Conservation (phyloP, 2,329 filamentous ascomycete genomes). For the Leptographium wingfieldii region DNA sequence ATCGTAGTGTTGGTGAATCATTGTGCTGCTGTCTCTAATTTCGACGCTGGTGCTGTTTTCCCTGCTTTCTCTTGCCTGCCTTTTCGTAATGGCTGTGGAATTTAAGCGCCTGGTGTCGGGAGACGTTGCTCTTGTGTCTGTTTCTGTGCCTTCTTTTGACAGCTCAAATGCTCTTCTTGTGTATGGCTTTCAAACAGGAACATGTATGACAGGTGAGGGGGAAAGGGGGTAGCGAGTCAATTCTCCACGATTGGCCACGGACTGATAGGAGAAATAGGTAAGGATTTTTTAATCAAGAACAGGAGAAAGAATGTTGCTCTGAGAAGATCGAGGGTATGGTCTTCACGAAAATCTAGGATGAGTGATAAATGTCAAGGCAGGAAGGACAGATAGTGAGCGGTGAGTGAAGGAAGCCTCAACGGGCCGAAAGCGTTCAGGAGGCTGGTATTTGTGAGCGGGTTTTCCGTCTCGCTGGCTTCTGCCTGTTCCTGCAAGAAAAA, state of each 20-base stretch:
- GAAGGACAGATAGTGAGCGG: background rate
- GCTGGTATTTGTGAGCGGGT: background rate
- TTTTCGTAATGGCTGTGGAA: background rate
- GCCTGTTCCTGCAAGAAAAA: background rate
- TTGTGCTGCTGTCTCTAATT: background rate
- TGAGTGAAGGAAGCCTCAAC: background rate
- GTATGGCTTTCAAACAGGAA: background rate
- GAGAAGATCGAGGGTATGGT: background rate
- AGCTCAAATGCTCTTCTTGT: background rate
- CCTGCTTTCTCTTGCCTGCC: background rate
- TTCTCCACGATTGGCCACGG: background rate
- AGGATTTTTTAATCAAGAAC: background rate
- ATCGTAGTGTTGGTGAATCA: constrained; percentile 12
- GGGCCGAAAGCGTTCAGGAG: background rate
- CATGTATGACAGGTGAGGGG: background rate
- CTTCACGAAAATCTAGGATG: background rate
- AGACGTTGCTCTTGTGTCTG: background rate
- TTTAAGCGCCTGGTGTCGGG: background rate
- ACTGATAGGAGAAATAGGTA: background rate
- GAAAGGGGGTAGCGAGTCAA: background rate
- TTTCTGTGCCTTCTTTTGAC: background rate
- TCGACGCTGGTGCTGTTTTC: background rate
- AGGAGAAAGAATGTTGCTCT: background rate
- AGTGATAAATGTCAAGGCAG: background rate
- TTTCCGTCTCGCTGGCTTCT: background rate